These are phyloP conservation scores for Candida sp. DNA, from an alignment of 1,139 yeast species.

Conservation along the genomic window DNA sequence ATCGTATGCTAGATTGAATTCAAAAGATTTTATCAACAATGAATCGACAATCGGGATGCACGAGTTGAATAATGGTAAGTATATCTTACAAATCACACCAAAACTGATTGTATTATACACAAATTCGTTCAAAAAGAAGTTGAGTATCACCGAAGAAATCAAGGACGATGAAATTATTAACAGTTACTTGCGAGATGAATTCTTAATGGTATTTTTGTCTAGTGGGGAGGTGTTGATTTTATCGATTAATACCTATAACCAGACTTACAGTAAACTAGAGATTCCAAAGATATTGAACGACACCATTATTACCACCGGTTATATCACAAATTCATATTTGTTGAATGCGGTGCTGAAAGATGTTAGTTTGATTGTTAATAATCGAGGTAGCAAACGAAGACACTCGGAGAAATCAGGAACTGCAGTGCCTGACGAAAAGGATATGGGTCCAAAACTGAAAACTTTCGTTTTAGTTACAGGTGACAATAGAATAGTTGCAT, in stretches of 20 bases:
- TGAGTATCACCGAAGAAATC: constrained; percentile 33
- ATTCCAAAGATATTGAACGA: constrained; percentile 55
- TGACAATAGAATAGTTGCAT: constrained; percentile 67
- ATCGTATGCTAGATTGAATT: constrained; percentile 60
- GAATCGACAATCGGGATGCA: constrained; percentile 68
- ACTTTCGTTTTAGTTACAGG: constrained; percentile 71
- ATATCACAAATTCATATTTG: constrained; percentile 47
- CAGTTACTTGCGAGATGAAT: constrained; percentile 50
- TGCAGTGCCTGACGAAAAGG: constrained; percentile 13
- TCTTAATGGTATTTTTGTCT: constrained; percentile 49
- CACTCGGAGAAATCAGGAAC: constrained; percentile 9
- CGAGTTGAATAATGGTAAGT: constrained; percentile 54
- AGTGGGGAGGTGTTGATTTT: constrained; percentile 56
- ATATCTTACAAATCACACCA: constrained; percentile 73
- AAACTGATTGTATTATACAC: constrained; percentile 65
- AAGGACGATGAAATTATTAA: constrained; percentile 49
- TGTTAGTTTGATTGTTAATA: constrained; percentile 24
- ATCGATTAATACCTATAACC: constrained; percentile 39
- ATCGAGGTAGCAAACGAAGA: constrained; percentile 31
- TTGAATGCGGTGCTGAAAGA: constrained; percentile 42
- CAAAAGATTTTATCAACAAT: constrained; percentile 62
- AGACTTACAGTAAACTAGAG: constrained; percentile 30
- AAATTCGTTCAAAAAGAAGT: constrained; percentile 49
- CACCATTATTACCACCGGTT: constrained; percentile 67
- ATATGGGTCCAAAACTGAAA: constrained; percentile 37